These are phyloP conservation scores for Komagataella ulmi DNA, from an alignment of 805 yeast genomes.

Conservation along the genomic window DNA sequence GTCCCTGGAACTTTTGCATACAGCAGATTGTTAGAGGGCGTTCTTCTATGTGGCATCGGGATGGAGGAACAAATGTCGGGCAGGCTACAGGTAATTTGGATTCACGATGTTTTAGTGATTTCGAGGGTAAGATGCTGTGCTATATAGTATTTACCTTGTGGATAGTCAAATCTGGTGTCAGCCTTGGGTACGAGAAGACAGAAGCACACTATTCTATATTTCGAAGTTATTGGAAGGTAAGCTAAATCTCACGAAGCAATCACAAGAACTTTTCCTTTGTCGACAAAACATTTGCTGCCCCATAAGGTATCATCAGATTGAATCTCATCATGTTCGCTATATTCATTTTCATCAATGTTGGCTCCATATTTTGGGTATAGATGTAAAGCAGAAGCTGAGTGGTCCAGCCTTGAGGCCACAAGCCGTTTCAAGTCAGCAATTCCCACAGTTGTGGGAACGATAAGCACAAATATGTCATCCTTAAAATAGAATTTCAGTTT, in stretches of 20 bases:
- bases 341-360: conserved; percentile 11
- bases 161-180: background rate
- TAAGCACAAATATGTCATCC: conserved; percentile 69
- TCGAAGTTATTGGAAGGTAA: no score
- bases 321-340: conserved; percentile 9
- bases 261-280: conserved; percentile 20
- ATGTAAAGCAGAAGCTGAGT: conserved; percentile 8
- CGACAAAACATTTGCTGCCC: conserved; percentile 13
- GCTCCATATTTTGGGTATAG: conserved; percentile 14
- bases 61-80: background rate
- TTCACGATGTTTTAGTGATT: background rate
- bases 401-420: conserved; percentile 18
- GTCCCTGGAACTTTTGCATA: background rate
- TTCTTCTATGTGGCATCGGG: background rate
- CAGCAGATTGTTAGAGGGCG: background rate
- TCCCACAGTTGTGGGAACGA: conserved; percentile 12
- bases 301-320: conserved; percentile 12
- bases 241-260: conserved; percentile 1
- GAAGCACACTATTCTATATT: background rate
- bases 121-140: background rate
- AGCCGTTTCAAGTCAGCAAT: conserved; percentile 12
- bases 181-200: background rate
- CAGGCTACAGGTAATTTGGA: background rate
- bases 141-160: background rate
- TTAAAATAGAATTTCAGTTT: conserved; percentile 68